Base-by-base conservation (phyloP, 1,284 basidiomycete genomes). In the Flammula alnicola region DNA sequence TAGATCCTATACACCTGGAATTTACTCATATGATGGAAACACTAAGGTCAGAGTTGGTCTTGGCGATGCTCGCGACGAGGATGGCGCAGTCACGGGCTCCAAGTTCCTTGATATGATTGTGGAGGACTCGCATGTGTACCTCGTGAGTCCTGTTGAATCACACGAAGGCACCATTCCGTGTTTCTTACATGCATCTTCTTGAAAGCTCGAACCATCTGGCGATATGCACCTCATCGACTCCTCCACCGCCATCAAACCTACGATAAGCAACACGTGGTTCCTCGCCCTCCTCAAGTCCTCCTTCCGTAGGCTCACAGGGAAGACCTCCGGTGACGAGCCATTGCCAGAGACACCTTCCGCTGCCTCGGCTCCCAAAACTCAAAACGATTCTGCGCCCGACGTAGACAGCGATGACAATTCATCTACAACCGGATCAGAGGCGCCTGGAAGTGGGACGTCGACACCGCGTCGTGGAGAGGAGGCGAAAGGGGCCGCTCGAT, bases 51-150 rank as follows among this genome's bases (percentile, higher is more conserved):
- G 79, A 60, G 78, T 91, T 12, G 86, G 82, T 58, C 65, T 89
- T 2, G 82, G 86, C 3, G 80, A 83, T 32, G 65, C 72, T 6
- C 66, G 74, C 14, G 80, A 85, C 51, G 81, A 80, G 48, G 81
- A 81, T 48, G 84, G 81, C 9, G 80, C 79, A 54, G 59, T 67
- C 12, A 60, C 75, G 4, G 58, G 65, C 12, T 79, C 80, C 0
- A 78, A 74, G 64, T 75, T 71, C 67, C 72, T 91, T 47, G 89
- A 91, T 50, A 82, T 91, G 80, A 75, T 91, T n/a, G 90, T 92
- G 3, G 86, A 91, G 55, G 80, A 81, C 32, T 71, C 78, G 49
- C 65, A 81, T 39, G 87, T 91, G 29, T 91, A 80, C 67, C 77
- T 91, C 51, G 88, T 91, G 62, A 67, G 86, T 80, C n/a, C n/a